phyloP scores from a whole-genome alignment of 805 yeast genomes.

The Wickerhamiella sergipiensis region DNA sequence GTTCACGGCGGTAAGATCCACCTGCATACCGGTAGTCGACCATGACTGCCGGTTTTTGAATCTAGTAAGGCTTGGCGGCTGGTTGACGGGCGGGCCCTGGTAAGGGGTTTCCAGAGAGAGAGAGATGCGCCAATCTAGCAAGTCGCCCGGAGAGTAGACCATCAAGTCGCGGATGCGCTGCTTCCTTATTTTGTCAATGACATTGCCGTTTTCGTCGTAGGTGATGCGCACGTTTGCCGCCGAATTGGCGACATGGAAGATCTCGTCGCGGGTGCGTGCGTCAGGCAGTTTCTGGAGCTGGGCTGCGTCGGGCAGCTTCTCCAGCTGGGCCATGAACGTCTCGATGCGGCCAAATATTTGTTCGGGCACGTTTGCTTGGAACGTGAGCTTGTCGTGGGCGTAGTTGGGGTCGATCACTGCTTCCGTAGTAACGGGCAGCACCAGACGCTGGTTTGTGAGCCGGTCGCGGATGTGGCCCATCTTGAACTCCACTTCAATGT shows the following conservation, averaged over 20 bases:
- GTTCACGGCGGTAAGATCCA: conserved; percentile 24
- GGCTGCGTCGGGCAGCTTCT: conserved; percentile 11
- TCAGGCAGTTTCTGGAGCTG: conserved; percentile 9
- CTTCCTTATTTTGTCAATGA: conserved; percentile 56
- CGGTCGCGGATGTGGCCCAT: conserved; percentile 22
- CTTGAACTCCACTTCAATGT: conserved; percentile 35
- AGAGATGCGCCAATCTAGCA: conserved; percentile 65
- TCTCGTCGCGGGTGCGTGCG: conserved; percentile 11
- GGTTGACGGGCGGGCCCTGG: conserved; percentile 27
- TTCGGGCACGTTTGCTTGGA: conserved; percentile 21
- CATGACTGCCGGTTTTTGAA: conserved; percentile 62
- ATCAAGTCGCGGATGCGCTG: conserved; percentile 58
- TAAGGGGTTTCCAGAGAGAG: conserved; percentile 67
- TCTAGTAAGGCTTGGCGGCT: conserved; percentile 39
- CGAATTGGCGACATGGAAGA: conserved; percentile 6
- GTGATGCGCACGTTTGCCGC: conserved; percentile 18
- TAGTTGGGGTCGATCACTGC: conserved; percentile 21
- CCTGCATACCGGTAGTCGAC: conserved; percentile 41
- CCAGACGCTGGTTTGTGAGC: conserved; percentile 17
- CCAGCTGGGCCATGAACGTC: conserved; percentile 9
- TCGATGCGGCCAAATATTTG: conserved; percentile 11
- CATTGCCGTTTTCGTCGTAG: conserved; percentile 17
- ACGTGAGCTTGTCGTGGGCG: conserved; percentile 17
- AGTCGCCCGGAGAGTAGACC: conserved; percentile 60
- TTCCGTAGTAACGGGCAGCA: conserved; percentile 23